Evolutionary conservation across 1,284 basidiomycete species (phyloP).

Genomic region (Sanghuangporus sanghuang): DNA sequence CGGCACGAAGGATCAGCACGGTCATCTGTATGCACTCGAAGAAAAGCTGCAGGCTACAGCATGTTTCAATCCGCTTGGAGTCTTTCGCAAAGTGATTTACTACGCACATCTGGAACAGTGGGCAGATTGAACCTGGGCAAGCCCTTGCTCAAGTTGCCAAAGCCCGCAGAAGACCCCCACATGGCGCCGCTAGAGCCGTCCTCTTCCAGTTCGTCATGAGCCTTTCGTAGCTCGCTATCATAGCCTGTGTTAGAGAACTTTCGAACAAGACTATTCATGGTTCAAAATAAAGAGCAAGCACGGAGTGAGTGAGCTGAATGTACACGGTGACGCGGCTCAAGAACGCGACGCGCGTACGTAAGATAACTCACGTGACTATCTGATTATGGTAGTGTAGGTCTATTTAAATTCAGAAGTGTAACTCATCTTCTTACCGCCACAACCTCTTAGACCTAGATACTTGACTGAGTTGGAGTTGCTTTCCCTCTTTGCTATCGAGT

Average conservation of each 20-base stretch:
- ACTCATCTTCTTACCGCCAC: background rate
- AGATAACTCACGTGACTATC: background rate
- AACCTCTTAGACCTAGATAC: background rate
- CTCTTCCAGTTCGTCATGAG: slow-evolving; percentile 37
- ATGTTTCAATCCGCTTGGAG: slow-evolving; percentile 11
- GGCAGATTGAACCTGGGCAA: slow-evolving; percentile 68
- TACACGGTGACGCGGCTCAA: slow-evolving; percentile 11
- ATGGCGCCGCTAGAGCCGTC: slow-evolving; percentile 58
- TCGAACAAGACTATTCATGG: slow-evolving; percentile 16
- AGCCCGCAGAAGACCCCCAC: slow-evolving; percentile 81
- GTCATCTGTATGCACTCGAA: slow-evolving; percentile 89
- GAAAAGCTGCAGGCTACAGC: slow-evolving; percentile 79
- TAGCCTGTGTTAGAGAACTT: slow-evolving; percentile 7
- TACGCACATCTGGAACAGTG: slow-evolving; percentile 66
- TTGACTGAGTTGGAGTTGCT: background rate
- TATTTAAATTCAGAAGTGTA: background rate
- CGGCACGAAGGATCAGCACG: slow-evolving; percentile 87
- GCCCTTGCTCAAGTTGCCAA: slow-evolving; percentile 67
- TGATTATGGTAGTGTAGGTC: background rate
- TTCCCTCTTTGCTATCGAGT: background rate
- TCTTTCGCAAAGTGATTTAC: background rate
- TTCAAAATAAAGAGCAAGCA: background rate
- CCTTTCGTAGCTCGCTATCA: slow-evolving; percentile 3
- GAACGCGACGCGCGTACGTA: slow-evolving; percentile 10
- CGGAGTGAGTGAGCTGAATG: background rate